Evolutionary conservation across 1,284 basidiomycete genomes (phyloP).

Genomic region (Ceratobasidium sp.): DNA sequence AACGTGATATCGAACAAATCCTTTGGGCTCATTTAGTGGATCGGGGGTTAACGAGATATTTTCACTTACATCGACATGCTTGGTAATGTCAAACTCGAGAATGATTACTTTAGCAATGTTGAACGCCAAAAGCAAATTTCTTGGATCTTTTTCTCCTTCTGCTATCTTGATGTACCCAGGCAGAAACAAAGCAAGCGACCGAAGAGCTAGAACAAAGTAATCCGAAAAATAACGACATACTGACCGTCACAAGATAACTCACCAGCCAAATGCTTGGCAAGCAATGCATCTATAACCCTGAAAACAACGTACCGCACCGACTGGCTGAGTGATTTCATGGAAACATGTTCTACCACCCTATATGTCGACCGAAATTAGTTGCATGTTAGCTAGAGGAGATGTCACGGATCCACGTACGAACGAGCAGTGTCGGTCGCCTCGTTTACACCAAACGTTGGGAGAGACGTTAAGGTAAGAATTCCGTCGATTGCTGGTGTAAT

Average conservation of each 20-base stretch:
- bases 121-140: conserved; percentile 91
- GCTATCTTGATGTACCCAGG: conserved; percentile 79
- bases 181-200: conserved; percentile 60
- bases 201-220: background rate
- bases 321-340: conserved; percentile 83
- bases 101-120: conserved; percentile 84
- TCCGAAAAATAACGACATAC: no score
- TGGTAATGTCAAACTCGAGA: conserved; percentile 83
- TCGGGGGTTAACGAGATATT: background rate
- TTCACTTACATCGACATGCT: conserved; percentile 72
- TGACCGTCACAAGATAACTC: no score
- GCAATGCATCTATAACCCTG: conserved; percentile 78
- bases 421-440: conserved; percentile 73
- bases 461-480: conserved; percentile 68
- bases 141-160: conserved; percentile 96
- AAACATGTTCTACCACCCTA: conserved; percentile 80
- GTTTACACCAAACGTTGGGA: conserved; percentile 70
- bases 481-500: conserved; percentile 79
- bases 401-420: conserved; percentile 61
- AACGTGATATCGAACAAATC: conserved; percentile 94
- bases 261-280: conserved; percentile 78
- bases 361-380: conserved; percentile 11
- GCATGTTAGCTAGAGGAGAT: background rate
- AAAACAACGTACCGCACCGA: conserved; percentile 84
- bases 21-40: conserved; percentile 52